A percentile compares a stretch with the other conserved stretches of the same genome.
Evolutionary conservation across 2,329 filamentous ascomycete genomes (phyloP).

Genomic region (Xylariomycetidae sp.): DNA sequence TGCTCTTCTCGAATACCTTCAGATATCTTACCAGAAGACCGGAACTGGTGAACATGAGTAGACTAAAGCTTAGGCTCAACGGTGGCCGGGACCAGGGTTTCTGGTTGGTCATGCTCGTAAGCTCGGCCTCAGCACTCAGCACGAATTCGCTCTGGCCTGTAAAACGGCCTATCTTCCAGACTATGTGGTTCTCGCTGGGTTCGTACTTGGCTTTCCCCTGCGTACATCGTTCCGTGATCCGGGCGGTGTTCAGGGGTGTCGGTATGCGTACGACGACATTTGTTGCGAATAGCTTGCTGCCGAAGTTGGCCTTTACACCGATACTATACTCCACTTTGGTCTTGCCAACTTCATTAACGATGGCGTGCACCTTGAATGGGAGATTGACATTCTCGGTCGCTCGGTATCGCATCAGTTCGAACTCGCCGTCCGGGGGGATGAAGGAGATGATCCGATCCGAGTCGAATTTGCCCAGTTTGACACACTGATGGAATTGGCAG

Average conservation of each 20-base stretch:
- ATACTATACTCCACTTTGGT: constrained; percentile 99
- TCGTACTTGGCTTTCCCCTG: constrained; percentile 99
- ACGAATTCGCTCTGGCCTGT: constrained; percentile 97
- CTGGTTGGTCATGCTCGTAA: constrained; percentile 97
- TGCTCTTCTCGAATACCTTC: constrained; percentile 99
- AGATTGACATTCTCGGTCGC: constrained; percentile 98
- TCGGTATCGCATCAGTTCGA: constrained; percentile 97
- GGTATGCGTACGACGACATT: constrained; percentile 94
- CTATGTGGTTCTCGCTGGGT: constrained; percentile 94
- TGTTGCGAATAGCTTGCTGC: constrained; percentile 91
- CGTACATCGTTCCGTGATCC: constrained; percentile 85
- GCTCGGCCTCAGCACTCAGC: constrained; percentile 83
- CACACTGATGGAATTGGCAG: constrained; percentile 98
- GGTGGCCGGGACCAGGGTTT: constrained; percentile 95
- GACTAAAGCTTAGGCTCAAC: constrained; percentile 82
- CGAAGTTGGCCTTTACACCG: constrained; percentile 94
- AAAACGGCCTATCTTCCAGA: constrained; percentile 99
- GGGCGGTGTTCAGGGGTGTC: constrained; percentile 92
- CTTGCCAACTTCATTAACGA: constrained; percentile 94
- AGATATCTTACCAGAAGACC: constrained; percentile 89
- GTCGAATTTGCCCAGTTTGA: constrained; percentile 95
- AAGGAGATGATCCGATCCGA: constrained; percentile 96
- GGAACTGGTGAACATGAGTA: constrained; percentile 97
- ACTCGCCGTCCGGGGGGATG: constrained; percentile 93
- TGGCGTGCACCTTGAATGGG: constrained; percentile 97